Conservation (phyloP, 108 stramenopile species). For the Skeletonema tropicum region DNA sequence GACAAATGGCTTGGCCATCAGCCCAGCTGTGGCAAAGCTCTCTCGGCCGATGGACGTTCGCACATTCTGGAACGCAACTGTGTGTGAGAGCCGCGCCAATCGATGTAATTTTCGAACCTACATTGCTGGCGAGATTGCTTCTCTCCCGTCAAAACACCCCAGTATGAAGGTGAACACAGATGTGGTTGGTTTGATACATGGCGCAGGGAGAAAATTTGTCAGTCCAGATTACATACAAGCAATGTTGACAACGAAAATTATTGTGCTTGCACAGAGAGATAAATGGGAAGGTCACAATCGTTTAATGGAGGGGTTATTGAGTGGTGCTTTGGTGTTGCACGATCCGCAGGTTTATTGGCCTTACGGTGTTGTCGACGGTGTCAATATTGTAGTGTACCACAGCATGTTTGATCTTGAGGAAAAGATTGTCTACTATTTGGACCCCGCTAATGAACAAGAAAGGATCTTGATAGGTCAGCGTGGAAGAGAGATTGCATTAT, state of each 20-base stretch:
- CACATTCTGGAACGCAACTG: constrained; percentile 2
- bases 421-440: constrained; percentile 45
- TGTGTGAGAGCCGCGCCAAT: background rate
- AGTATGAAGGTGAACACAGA: constrained; percentile 3
- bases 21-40: background rate
- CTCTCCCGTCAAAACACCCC: constrained; percentile 7
- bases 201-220: constrained; percentile 15
- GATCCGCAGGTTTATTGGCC: constrained; percentile 60
- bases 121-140: background rate
- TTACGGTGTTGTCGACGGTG: constrained; percentile 33
- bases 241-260: constrained; percentile 57
- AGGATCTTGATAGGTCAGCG: constrained; percentile 46
- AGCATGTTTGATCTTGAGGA: constrained; percentile 29
- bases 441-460: constrained; percentile 34
- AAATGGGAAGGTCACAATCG: constrained; percentile 74
- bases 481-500: constrained; percentile 57
- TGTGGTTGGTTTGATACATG: constrained; percentile 5
- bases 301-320: constrained; percentile 60
- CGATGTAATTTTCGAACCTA: background rate
- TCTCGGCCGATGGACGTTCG: background rate
- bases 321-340: constrained; percentile 68
- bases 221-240: constrained; percentile 30
- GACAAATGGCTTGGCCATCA: background rate
- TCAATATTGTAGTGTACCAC: constrained; percentile 54
- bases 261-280: constrained; percentile 70